Conservation (phyloP, 2,329 filamentous ascomycete genomes). For the Penicillium corylophilum region DNA sequence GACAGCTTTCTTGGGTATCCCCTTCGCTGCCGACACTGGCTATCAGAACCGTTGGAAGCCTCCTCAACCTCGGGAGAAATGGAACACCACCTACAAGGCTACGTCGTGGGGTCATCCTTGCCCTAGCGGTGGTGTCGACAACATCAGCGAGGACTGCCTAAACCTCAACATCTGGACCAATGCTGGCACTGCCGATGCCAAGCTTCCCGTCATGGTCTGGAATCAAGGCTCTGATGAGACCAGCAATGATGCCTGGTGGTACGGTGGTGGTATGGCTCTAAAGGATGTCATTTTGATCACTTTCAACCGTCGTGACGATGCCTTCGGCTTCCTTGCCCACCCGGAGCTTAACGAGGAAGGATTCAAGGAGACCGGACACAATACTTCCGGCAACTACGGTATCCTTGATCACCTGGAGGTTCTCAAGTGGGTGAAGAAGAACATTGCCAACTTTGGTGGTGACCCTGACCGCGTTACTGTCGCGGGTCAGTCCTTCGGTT, state of each 20-base stretch:
- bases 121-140: conserved; percentile 10
- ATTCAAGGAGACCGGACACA: conserved; percentile 20
- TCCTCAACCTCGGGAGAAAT: conserved; percentile 19
- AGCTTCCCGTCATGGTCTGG: conserved; percentile 31
- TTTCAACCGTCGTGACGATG: conserved; percentile 30
- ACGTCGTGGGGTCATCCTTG: conserved; percentile 18
- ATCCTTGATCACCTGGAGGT: conserved; percentile 54
- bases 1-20: conserved; percentile 23
- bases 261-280: conserved; percentile 31
- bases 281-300: conserved; percentile 30
- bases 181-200: conserved; percentile 18
- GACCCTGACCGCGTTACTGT: conserved; percentile 51
- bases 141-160: conserved; percentile 35
- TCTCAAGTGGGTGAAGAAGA: conserved; percentile 56
- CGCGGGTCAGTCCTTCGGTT: conserved; percentile 30
- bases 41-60: conserved; percentile 26
- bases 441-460: conserved; percentile 55
- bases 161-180: conserved; percentile 34
- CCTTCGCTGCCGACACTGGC: conserved; percentile 26
- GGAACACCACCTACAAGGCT: conserved; percentile 23
- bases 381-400: conserved; percentile 36
- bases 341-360: conserved; percentile 28
- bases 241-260: conserved; percentile 24
- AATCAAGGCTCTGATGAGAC: conserved; percentile 30
- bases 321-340: conserved; percentile 28